Conservation (phyloP, 768 basidiomycete genomes). For the Boletus subparvulus region DNA sequence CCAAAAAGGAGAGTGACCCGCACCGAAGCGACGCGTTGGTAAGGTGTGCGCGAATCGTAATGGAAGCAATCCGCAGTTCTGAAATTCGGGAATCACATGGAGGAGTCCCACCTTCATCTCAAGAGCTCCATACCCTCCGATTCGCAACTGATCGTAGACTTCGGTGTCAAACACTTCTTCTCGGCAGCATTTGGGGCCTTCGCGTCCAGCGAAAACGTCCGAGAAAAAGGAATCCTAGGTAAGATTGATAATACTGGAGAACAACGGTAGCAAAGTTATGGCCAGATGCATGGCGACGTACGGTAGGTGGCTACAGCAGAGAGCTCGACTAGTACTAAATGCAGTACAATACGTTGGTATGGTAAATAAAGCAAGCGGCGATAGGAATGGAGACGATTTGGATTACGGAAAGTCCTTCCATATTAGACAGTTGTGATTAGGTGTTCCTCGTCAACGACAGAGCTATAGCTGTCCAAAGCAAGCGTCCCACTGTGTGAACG, state of each 20-base stretch:
- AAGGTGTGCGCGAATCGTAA: constrained; percentile 4
- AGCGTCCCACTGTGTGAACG: not conserved
- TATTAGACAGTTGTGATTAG: constrained; percentile 19
- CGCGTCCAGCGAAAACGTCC: not conserved
- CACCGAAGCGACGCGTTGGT: constrained; percentile 3
- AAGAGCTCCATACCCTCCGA: not conserved
- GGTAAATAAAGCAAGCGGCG: constrained; percentile 5
- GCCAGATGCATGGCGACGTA: constrained; percentile 1
- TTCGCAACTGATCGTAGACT: constrained; percentile 2
- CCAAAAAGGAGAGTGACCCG: not conserved
- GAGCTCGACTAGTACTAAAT: not conserved
- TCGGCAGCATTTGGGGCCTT: not conserved
- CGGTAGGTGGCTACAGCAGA: constrained; percentile 19
- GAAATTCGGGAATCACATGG: not conserved
- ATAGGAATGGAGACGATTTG: constrained; percentile 6
- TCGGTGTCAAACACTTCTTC: not conserved
- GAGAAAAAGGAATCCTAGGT: not conserved
- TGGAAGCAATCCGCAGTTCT: not conserved
- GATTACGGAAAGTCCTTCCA: constrained; percentile 22
- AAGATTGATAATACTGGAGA: not conserved
- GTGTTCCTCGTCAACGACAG: constrained; percentile 1
- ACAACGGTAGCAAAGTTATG: constrained; percentile 2
- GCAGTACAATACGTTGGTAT: constrained; percentile 1
- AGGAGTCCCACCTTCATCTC: constrained; percentile 3
- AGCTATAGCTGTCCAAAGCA: constrained; percentile 5